Base-by-base conservation (phyloP, 2,329 filamentous ascomycete species). In the Penicillium sumatraense region DNA sequence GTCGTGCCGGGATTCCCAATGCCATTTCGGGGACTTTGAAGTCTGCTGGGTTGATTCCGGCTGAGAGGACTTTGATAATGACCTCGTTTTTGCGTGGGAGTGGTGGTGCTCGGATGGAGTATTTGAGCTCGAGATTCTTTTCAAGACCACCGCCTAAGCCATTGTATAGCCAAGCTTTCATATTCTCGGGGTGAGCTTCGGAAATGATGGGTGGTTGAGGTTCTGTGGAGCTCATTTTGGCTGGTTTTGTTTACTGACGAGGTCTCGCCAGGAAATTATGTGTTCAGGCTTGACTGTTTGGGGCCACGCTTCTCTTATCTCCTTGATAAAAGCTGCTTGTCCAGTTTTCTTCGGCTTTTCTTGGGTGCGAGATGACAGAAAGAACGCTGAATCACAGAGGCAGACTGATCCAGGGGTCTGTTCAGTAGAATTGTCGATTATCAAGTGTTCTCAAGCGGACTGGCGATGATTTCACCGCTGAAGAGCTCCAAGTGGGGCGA, bases 41-140 rank as follows among this genome's bases (percentile, higher is more conserved):
- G 76, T 89, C 87, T 24, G 82, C 82, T 0, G 86, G 86, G 66
- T 89, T 89, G 59, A 88, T 67, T 21, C 81, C 73, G 23, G 78
- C 76, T 53, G 78, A 74, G 54, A 81, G 70, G 7, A 89, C 81
- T 58, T 81, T 73, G 46, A 89, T 73, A 13, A 88, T 77, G 41
- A 87, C 66, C 57, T 84, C 76, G 33, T 78, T 66, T 70, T 72
- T n/a, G 63, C 63, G 55, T 59, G 73, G 40, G 69, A 70, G 14
- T 65, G 64, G 60, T 59, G 82, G 79, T 10, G 78, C 64, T 3
- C 79, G 69, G 3, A 79, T 75, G 10, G 71, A 64, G 2, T 74
- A 60, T 59, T 77, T 72, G 23, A 85, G 75, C 8, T 73, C 70
- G 27, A 88, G 75, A 61, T 82, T 81, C 23, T 83, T 81, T 54